Conservation (phyloP, 371 early-diverging fungal species). For the Umbelopsis sp. region DNA sequence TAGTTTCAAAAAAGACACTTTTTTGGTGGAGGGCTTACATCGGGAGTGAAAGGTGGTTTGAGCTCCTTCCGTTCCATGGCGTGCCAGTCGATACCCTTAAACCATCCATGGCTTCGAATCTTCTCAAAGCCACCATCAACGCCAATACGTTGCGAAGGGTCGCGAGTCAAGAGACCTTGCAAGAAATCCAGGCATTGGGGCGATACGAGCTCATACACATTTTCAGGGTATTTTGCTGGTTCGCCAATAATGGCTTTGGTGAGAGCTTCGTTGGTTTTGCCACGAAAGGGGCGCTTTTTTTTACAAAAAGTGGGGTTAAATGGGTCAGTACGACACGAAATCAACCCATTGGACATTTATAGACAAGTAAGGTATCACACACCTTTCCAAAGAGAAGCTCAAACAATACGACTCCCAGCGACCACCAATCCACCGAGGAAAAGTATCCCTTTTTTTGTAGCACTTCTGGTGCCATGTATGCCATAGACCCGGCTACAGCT, state of each 20-base stretch:
- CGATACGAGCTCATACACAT: conserved; percentile 49
- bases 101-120: conserved; percentile 65
- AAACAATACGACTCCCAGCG: conserved; percentile 82
- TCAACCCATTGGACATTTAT: conserved; percentile 8
- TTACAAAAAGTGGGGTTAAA: conserved; percentile 21
- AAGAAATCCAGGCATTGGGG: conserved; percentile 60
- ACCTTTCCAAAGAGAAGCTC: conserved; percentile 76
- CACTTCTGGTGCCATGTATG: conserved; percentile 86
- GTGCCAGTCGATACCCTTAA: conserved; percentile 61
- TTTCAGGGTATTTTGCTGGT: conserved; percentile 61
- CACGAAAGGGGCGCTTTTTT: conserved; percentile 77
- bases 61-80: conserved; percentile 56
- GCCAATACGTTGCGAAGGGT: conserved; percentile 63
- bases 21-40: conserved; percentile 34
- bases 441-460: conserved; percentile 72
- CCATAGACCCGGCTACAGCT: conserved; percentile 79
- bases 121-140: conserved; percentile 57
- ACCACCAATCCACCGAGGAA: conserved; percentile 88
- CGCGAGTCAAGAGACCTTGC: conserved; percentile 58
- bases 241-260: conserved; percentile 69
- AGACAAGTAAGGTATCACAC: conserved; percentile 19
- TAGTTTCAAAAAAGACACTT: neutral
- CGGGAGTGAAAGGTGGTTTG: conserved; percentile 69
- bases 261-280: conserved; percentile 76
- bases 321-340: conserved; percentile 2